Conservation (phyloP, 352 stramenopile species). For the Albugo candida region DNA sequence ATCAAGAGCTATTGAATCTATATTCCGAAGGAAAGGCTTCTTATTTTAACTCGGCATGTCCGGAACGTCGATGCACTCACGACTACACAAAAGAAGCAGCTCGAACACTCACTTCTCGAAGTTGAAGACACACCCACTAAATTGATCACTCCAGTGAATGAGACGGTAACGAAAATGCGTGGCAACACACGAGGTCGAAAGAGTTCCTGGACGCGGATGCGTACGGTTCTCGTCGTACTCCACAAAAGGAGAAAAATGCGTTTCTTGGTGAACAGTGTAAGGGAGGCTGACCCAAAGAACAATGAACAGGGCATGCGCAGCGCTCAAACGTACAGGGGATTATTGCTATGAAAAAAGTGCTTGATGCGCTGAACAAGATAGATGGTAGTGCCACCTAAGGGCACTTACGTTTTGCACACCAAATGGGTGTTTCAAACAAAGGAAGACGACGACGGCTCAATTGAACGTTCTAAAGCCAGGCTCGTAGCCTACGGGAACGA, state of each 20-base stretch:
- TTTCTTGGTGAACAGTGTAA: too few relatives aligned
- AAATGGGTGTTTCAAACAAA: conserved; percentile 7
- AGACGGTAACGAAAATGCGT: too few relatives aligned
- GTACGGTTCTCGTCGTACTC: too few relatives aligned
- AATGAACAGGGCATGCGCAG: neutral
- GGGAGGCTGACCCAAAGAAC: neutral
- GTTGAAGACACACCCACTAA: neutral
- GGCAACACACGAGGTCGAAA: too few relatives aligned
- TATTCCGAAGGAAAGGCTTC: neutral
- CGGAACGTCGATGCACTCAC: neutral
- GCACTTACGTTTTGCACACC: neutral
- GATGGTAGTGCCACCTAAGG: neutral
- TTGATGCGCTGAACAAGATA: neutral
- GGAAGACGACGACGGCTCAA: neutral
- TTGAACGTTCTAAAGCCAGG: conserved; percentile 3
- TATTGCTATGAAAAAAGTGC: neutral
- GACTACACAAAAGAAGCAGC: conserved; percentile 1
- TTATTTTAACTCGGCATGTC: too few relatives aligned
- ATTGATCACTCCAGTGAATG: too few relatives aligned
- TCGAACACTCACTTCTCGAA: neutral
- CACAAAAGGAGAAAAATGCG: too few relatives aligned
- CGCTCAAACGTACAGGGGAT: neutral
- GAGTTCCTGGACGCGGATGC: too few relatives aligned
- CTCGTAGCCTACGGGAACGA: conserved; percentile 2
- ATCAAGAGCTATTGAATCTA: conserved; percentile 8